These are phyloP conservation scores for Schizophyllum amplum DNA, from an alignment of 1,284 basidiomycete genomes.

Conservation along the genomic window DNA sequence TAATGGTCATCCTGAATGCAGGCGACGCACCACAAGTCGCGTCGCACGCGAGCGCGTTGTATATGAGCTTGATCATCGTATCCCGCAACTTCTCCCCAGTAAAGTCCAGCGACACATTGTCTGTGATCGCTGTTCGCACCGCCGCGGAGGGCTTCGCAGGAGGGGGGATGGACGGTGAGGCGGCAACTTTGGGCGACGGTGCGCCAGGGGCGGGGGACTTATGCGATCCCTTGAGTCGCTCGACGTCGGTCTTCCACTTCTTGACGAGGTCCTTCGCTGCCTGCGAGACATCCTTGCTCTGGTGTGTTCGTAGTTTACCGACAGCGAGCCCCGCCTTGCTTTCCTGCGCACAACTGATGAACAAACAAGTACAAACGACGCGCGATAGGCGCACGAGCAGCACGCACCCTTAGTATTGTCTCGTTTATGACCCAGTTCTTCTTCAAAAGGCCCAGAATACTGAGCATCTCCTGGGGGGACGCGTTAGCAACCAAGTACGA, in stretches of 20 bases:
- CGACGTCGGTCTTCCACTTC: constrained; percentile 85
- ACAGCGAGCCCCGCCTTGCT: constrained; percentile 91
- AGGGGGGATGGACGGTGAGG: constrained; percentile 18
- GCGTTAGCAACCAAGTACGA: constrained; percentile 25
- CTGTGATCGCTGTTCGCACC: constrained; percentile 56
- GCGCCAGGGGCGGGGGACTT: constrained; percentile 27
- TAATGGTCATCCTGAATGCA: background rate
- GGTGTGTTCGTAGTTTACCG: constrained; percentile 79
- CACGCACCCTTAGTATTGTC: constrained; percentile 76
- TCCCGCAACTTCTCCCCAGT: constrained; percentile 75
- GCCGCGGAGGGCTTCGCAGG: constrained; percentile 13
- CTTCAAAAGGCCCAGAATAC: constrained; percentile 70
- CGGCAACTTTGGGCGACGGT: constrained; percentile 12
- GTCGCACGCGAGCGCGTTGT: constrained; percentile 83
- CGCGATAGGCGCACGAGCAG: constrained; percentile 21
- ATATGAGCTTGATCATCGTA: constrained; percentile 86
- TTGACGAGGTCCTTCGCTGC: constrained; percentile 91
- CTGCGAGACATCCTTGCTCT: constrained; percentile 67
- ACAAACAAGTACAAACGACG: constrained; percentile 6
- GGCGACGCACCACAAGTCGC: constrained; percentile 72
- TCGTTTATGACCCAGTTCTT: constrained; percentile 79
- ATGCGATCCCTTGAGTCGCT: constrained; percentile 24
- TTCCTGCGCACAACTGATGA: constrained; percentile 61
- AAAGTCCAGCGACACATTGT: constrained; percentile 52
- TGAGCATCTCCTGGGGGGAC: constrained; percentile 56